phyloP scores from a whole-genome alignment of 768 basidiomycete species.

The Mycena rebaudengoi region DNA sequence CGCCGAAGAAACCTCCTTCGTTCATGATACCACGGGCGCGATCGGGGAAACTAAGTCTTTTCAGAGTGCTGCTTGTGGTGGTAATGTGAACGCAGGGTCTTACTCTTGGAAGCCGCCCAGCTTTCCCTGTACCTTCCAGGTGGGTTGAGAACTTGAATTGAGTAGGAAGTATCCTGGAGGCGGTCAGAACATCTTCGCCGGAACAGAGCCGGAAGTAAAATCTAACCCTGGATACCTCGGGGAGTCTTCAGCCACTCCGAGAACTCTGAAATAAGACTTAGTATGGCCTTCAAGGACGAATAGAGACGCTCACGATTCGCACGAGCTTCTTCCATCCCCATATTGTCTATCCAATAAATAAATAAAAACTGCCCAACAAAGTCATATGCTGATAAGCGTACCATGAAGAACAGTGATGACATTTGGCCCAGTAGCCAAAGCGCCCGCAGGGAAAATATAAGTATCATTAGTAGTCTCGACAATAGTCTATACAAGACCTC shows the following conservation, averaged over 20 bases:
- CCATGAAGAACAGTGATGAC: slow-evolving; percentile 65
- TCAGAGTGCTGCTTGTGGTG: background rate
- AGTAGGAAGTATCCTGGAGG: slow-evolving; percentile 18
- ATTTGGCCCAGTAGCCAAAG: slow-evolving; percentile 58
- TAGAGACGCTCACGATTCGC: slow-evolving; percentile 19
- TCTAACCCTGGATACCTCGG: slow-evolving; percentile 61
- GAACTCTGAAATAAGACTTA: slow-evolving; percentile 2
- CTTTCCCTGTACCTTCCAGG: slow-evolving; percentile 63
- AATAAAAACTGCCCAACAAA: background rate
- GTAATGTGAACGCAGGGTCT: slow-evolving; percentile 21
- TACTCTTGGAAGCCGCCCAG: slow-evolving; percentile 55
- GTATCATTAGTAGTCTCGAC: slow-evolving; percentile 56
- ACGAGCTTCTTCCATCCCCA: slow-evolving; percentile 61
- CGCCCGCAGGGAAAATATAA: slow-evolving; percentile 57
- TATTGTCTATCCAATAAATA: slow-evolving; percentile 49
- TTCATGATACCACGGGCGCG: slow-evolving; percentile 58
- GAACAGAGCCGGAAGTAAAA: slow-evolving; percentile 48
- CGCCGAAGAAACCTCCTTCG: slow-evolving; percentile 56
- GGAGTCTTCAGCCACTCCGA: slow-evolving; percentile 50
- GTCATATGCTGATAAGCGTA: background rate
- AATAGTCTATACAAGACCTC: slow-evolving; percentile 24
- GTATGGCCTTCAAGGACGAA: background rate
- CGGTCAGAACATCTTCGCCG: background rate
- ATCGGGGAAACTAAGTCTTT: slow-evolving; percentile 47
- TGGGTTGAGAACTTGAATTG: slow-evolving; percentile 5